A percentile compares a stretch with the other conserved stretches of the same genome.
Conservation (phyloP, 176 grass and related monocot species). For the Leersia perrieri region DNA sequence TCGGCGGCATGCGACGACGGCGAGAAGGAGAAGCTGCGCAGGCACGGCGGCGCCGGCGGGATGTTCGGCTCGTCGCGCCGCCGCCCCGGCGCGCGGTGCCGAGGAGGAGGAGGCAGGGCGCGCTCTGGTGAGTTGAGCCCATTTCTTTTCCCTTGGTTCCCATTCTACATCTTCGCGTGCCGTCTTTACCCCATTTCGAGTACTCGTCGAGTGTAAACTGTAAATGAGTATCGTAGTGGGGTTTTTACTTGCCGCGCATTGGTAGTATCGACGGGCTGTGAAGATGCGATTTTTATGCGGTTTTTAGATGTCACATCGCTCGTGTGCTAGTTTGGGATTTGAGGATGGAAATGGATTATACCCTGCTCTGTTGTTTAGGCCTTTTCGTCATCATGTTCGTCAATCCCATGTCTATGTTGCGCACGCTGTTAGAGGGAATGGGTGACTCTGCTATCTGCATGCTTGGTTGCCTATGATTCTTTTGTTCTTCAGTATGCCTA, state of each 20-base stretch:
- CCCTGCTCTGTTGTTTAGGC: slow-evolving; percentile 24
- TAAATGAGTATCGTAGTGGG: not conserved
- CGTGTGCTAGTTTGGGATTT: slow-evolving; percentile 36
- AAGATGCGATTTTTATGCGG: slow-evolving; percentile 20
- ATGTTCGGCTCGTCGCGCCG: slow-evolving; percentile 38
- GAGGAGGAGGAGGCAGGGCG: slow-evolving; percentile 35
- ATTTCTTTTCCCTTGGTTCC: slow-evolving; percentile 11
- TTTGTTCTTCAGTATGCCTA: not conserved
- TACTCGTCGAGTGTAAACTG: slow-evolving; percentile 33
- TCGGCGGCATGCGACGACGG: slow-evolving; percentile 52
- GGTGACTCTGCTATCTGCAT: not conserved
- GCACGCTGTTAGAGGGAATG: slow-evolving; percentile 1
- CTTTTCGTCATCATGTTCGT: not conserved
- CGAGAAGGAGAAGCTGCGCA: slow-evolving; percentile 36
- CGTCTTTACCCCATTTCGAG: no score
- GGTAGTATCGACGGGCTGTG: slow-evolving; percentile 31
- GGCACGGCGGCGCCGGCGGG: slow-evolving; percentile 16
- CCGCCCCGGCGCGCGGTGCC: slow-evolving; percentile 26
- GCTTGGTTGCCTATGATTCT: not conserved
- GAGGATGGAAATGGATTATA: slow-evolving; percentile 23
- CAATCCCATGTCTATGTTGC: not conserved
- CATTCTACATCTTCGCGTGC: not conserved
- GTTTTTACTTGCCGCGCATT: slow-evolving; percentile 21
- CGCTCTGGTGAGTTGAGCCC: slow-evolving; percentile 45
- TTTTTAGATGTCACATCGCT: slow-evolving; percentile 34